Evolutionary conservation across 306 rosid genomes (phyloP).

Genomic region (Pachyrhizus erosus): DNA sequence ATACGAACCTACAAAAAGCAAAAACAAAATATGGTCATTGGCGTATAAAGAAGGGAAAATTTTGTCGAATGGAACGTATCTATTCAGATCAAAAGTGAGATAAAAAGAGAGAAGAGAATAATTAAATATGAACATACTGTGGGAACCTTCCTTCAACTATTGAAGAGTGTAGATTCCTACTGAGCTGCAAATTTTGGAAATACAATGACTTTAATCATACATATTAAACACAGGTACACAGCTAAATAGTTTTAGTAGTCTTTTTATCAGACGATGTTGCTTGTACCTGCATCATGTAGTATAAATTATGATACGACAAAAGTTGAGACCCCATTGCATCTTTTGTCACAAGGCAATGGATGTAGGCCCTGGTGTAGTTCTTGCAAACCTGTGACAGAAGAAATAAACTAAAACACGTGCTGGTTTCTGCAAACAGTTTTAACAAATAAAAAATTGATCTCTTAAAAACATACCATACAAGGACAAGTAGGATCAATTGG

Average conservation of each 20-base stretch:
- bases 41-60: slow-evolving; percentile 36
- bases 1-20: slow-evolving; percentile 75
- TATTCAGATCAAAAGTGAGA: slow-evolving; percentile 21
- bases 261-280: slow-evolving; percentile 25
- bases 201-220: slow-evolving; percentile 22
- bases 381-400: slow-evolving; percentile 74
- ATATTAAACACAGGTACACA: background rate
- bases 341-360: slow-evolving; percentile 93
- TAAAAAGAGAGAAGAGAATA: background rate
- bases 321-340: slow-evolving; percentile 99
- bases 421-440: slow-evolving; percentile 14
- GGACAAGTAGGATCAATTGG: slow-evolving; percentile 86
- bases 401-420: slow-evolving; percentile 42
- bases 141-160: slow-evolving; percentile 82
- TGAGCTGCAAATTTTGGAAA: slow-evolving; percentile 68
- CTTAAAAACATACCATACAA: slow-evolving; percentile 77
- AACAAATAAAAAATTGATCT: slow-evolving; percentile 28
- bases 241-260: background rate
- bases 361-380: slow-evolving; percentile 89
- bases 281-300: slow-evolving; percentile 88
- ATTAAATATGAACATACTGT: slow-evolving; percentile 64
- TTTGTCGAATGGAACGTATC: slow-evolving; percentile 4
- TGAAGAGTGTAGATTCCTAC: slow-evolving; percentile 86
- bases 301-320: slow-evolving; percentile 88
- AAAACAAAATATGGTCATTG: slow-evolving; percentile 17